These are phyloP conservation scores for Sisymbrium altissimum DNA, from an alignment of 345 rosid species.

Conservation along the genomic window DNA sequence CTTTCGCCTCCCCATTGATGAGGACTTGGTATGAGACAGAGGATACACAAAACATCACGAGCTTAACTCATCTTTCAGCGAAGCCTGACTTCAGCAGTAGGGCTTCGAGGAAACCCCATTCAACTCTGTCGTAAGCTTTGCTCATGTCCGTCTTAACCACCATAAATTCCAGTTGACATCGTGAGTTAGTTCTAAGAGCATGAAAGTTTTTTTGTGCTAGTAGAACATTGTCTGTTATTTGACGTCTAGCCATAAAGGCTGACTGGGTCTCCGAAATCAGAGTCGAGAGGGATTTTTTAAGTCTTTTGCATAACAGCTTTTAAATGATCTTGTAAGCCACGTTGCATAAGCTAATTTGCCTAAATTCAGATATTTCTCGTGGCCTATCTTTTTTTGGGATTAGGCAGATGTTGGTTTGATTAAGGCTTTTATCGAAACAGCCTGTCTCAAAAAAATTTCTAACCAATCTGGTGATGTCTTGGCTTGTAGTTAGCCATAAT, in stretches of 20 bases:
- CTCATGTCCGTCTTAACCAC: background rate
- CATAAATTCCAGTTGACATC: background rate
- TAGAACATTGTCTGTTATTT: background rate
- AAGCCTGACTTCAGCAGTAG: background rate
- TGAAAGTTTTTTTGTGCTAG: background rate
- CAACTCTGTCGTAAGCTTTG: background rate
- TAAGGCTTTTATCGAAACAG: background rate
- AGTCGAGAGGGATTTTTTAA: background rate
- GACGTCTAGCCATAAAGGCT: background rate
- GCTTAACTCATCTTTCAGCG: background rate
- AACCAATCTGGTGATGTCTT: background rate
- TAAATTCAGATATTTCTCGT: background rate
- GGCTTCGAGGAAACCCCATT: background rate
- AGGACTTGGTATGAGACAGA: no score
- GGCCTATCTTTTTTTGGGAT: background rate
- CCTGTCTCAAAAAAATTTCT: rapidly evolving
- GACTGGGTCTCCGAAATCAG: background rate
- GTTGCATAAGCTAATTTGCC: background rate
- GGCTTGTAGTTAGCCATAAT: background rate
- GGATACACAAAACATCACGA: no score
- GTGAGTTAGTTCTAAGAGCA: background rate
- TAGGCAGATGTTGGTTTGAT: background rate
- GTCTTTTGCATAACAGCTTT: background rate
- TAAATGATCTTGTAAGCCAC: background rate
- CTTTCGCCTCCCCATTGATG: no score